These are phyloP conservation scores for Neurospora sp. DNA, from an alignment of 495 filamentous ascomycete species.

Conservation along the genomic window DNA sequence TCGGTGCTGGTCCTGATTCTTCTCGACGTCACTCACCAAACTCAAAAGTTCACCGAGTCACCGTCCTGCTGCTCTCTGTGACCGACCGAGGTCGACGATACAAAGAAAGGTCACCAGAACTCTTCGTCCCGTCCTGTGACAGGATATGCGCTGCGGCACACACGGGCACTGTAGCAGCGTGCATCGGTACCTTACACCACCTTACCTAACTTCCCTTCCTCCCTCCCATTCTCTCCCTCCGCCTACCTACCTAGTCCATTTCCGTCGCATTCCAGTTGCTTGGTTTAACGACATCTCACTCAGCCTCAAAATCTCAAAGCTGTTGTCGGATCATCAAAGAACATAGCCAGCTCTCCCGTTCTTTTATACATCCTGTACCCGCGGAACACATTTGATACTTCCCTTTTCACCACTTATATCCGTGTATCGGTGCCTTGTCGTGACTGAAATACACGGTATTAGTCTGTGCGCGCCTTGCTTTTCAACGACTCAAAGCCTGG, in stretches of 20 bases:
- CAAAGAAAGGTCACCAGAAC: not conserved
- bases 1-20: not conserved
- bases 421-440: slow-evolving; percentile 5
- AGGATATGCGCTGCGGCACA: not conserved
- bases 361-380: not conserved
- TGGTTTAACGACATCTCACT: not conserved
- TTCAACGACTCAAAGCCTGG: not conserved
- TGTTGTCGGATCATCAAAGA: not conserved
- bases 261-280: not conserved
- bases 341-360: not conserved
- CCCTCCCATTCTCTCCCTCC: not conserved
- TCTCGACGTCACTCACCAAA: not conserved
- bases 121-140: not conserved
- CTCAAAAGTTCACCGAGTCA: not conserved
- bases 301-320: not conserved
- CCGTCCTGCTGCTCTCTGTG: not conserved
- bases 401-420: not conserved
- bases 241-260: not conserved
- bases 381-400: not conserved
- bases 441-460: slow-evolving; percentile 3
- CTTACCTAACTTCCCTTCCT: not conserved
- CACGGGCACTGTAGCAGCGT: not conserved
- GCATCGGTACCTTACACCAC: not conserved
- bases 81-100: not conserved
- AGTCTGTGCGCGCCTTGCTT: slow-evolving; percentile 4